Evolutionary conservation across 2,329 filamentous ascomycete genomes (phyloP).

Genomic region (Chaetomiaceae sp.): DNA sequence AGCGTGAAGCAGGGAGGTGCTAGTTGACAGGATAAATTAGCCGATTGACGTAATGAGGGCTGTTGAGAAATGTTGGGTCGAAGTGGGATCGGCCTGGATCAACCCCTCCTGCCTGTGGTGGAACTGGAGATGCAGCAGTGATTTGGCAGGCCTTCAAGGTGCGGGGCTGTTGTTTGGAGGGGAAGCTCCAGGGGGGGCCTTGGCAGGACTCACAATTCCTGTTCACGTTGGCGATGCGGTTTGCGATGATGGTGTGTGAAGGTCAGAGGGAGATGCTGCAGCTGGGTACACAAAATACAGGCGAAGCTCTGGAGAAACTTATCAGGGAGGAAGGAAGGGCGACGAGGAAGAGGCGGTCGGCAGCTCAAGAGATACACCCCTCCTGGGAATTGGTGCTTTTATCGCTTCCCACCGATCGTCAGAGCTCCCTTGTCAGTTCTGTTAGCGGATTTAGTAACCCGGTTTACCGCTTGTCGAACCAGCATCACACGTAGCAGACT

Average conservation of each 20-base stretch:
- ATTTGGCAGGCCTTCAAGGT: conserved; percentile 20
- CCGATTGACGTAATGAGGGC: conserved; percentile 28
- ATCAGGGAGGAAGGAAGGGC: background rate
- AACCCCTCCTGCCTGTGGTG: conserved; percentile 21
- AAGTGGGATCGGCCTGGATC: conserved; percentile 19
- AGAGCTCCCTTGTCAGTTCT: conserved; percentile 14
- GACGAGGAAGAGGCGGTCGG: conserved; percentile 11
- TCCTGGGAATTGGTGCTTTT: conserved; percentile 23
- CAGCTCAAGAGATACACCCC: conserved; percentile 6
- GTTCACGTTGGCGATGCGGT: background rate
- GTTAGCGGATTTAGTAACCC: conserved; percentile 27
- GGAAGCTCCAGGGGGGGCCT: conserved; percentile 17
- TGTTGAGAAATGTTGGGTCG: conserved; percentile 7
- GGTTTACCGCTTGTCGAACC: conserved; percentile 12
- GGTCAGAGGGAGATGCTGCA: too few relatives aligned
- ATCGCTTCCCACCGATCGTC: conserved; percentile 15
- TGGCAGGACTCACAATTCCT: conserved; percentile 8
- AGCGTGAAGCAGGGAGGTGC: conserved; percentile 4
- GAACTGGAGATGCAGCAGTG: conserved; percentile 20
- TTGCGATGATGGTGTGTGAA: background rate
- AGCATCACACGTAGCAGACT: conserved; percentile 12
- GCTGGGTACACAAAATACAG: too few relatives aligned
- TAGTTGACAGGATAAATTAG: conserved; percentile 25
- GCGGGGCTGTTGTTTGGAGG: conserved; percentile 17
- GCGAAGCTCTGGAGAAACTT: background rate